phyloP scores from a whole-genome alignment of 306 rosid species.

The Nissolia schottii region DNA sequence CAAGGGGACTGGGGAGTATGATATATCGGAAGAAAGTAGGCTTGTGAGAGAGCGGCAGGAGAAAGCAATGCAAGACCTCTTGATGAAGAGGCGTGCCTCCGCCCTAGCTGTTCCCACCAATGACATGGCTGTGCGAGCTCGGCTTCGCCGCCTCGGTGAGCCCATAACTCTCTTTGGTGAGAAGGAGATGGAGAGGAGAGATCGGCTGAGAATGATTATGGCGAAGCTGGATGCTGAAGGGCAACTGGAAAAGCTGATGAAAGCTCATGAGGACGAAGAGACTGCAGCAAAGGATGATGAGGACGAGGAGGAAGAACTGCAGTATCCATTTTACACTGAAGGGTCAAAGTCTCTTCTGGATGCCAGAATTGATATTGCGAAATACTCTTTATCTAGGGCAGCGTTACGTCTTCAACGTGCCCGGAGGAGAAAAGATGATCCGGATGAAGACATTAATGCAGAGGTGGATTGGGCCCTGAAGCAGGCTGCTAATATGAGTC shows the following conservation, averaged over 20 bases:
- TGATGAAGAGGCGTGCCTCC: conserved; percentile 82
- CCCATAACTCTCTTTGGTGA: conserved; percentile 92
- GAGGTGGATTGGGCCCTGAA: conserved; percentile 76
- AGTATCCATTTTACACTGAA: conserved; percentile 85
- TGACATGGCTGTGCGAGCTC: conserved; percentile 85
- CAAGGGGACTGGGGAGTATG: conserved; percentile 55
- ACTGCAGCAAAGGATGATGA: conserved; percentile 58
- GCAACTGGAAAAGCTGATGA: conserved; percentile 79
- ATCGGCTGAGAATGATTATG: conserved; percentile 76
- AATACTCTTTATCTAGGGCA: conserved; percentile 57
- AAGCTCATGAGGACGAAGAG: conserved; percentile 87
- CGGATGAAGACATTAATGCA: too few relatives aligned
- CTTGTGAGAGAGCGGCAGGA: conserved; percentile 78
- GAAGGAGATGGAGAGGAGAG: conserved; percentile 93
- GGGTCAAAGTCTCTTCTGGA: conserved; percentile 66
- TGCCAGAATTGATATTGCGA: conserved; percentile 72
- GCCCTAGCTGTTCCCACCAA: conserved; percentile 93
- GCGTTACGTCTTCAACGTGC: conserved; percentile 75
- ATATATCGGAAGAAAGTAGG: conserved; percentile 82
- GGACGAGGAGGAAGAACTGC: conserved; percentile 69
- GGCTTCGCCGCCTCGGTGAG: conserved; percentile 86
- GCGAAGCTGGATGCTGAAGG: conserved; percentile 76
- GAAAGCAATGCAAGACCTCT: conserved; percentile 69
- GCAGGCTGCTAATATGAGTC: conserved; percentile 67
- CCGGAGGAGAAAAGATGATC: conserved; percentile 74